Evolutionary conservation across 768 basidiomycete genomes (phyloP).

Genomic region (Psilocybe tampanensis): DNA sequence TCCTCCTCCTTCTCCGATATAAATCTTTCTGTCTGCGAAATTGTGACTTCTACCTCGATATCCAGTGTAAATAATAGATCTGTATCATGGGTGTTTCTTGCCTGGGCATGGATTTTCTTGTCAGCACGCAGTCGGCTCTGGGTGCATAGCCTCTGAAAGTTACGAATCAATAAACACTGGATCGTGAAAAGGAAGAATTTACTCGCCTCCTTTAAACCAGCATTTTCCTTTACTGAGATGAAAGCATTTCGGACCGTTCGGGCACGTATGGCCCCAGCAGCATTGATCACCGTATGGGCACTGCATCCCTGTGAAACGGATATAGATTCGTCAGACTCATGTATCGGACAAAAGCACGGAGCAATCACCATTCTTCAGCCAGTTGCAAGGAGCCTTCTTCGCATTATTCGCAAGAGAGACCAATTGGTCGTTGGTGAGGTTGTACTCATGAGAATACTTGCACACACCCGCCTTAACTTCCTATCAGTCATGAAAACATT

Average conservation of each 20-base stretch:
- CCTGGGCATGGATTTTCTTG: background rate
- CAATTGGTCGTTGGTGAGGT: conserved; percentile 71
- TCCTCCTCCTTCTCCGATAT: background rate
- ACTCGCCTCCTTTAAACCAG: conserved; percentile 80
- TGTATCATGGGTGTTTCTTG: background rate
- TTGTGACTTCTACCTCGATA: background rate
- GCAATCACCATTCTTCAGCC: conserved; percentile 69
- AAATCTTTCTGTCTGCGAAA: background rate
- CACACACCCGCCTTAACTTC: conserved; percentile 56
- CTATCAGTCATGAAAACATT: background rate
- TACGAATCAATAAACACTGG: background rate
- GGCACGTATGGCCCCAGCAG: conserved; percentile 86
- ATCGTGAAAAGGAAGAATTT: background rate
- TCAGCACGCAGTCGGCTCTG: conserved; percentile 24
- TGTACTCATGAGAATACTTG: conserved; percentile 85
- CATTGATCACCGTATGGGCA: conserved; percentile 79
- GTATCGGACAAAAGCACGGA: background rate
- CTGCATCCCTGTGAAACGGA: conserved; percentile 51
- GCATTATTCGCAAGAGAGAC: conserved; percentile 72
- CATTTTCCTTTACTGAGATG: conserved; percentile 81
- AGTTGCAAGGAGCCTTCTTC: conserved; percentile 86
- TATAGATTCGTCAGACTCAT: background rate
- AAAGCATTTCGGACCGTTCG: conserved; percentile 73
- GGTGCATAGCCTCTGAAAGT: conserved; percentile 46
- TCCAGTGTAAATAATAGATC: background rate